Conservation (phyloP, 371 early-diverging fungal species). For the Mucor mucedo region DNA sequence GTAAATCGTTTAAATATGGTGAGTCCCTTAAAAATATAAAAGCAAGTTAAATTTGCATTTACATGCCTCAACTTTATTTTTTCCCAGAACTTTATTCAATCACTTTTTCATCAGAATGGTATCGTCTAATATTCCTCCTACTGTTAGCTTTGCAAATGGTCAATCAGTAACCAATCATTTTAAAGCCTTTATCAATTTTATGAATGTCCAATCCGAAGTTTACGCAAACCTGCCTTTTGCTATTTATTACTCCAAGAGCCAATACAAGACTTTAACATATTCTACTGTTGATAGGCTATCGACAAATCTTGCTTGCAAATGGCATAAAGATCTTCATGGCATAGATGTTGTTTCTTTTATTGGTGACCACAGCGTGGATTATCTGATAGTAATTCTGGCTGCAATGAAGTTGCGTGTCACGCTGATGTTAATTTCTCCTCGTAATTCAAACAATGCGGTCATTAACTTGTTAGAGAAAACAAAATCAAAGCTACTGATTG, state of each 20-base stretch:
- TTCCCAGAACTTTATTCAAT: too few species aligned
- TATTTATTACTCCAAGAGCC: conserved; percentile 4
- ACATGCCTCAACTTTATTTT: too few species aligned
- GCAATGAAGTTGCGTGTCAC: conserved; percentile 30
- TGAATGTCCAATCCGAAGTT: neutral
- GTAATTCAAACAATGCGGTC: conserved; percentile 38
- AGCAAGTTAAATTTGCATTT: too few species aligned
- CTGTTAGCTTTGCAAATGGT: neutral
- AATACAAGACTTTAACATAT: conserved; percentile 31
- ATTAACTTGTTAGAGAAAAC: conserved; percentile 33
- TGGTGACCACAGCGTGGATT: conserved; percentile 28
- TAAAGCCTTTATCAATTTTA: neutral
- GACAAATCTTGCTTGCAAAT: conserved; percentile 36
- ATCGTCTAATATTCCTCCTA: neutral
- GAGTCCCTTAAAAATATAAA: too few species aligned
- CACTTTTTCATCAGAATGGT: too few species aligned
- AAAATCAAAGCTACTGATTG: conserved; percentile 20
- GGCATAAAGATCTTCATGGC: neutral
- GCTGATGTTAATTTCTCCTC: conserved; percentile 35
- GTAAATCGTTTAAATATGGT: too few species aligned
- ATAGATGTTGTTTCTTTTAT: conserved; percentile 23
- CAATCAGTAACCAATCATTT: neutral
- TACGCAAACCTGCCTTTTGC: neutral
- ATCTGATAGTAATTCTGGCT: conserved; percentile 30
- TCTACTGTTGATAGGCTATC: conserved; percentile 34